Conservation (phyloP, 192 early-diverging fungal species). For the Coemansia reversa region DNA sequence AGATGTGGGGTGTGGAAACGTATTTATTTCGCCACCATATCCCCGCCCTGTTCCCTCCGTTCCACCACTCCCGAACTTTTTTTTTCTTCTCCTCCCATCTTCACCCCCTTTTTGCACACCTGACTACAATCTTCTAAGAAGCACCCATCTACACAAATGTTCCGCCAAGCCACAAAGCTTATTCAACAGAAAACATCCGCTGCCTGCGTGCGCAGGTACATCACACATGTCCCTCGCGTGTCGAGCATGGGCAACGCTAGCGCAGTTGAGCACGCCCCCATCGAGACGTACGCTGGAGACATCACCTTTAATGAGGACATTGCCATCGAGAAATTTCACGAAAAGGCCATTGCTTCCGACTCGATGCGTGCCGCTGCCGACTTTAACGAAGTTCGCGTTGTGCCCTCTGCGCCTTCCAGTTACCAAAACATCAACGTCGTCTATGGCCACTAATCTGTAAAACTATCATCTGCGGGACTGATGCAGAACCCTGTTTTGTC, state of each 20-base stretch:
- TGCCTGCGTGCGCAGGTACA: conserved; percentile 15
- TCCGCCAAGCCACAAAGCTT: conserved; percentile 17
- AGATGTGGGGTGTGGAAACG: not conserved
- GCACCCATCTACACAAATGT: conserved; percentile 13
- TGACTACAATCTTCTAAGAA: not conserved
- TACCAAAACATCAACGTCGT: conserved; percentile 44
- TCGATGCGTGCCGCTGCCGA: conserved; percentile 50
- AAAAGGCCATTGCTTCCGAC: conserved; percentile 49
- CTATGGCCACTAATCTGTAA: conserved; percentile 34
- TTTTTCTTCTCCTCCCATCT: conserved; percentile 1
- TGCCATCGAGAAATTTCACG: conserved; percentile 47
- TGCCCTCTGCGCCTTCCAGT: conserved; percentile 38
- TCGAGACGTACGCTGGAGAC: conserved; percentile 41
- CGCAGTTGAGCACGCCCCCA: conserved; percentile 26
- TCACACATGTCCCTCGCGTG: conserved; percentile 39
- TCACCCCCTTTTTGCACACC: conserved; percentile 2
- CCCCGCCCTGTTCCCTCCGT: conserved; percentile 1
- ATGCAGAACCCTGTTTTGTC: not conserved
- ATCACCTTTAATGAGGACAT: conserved; percentile 50
- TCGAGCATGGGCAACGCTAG: conserved; percentile 44
- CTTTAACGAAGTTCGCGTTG: conserved; percentile 41
- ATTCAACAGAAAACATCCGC: conserved; percentile 3
- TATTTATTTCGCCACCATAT: not conserved
- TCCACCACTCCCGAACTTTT: not conserved
- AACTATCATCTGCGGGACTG: not conserved